Evolutionary conservation across 495 filamentous ascomycete genomes (phyloP), one percentile per base, ranked within the genome.

Genomic region (Xylaria castorea): DNA sequence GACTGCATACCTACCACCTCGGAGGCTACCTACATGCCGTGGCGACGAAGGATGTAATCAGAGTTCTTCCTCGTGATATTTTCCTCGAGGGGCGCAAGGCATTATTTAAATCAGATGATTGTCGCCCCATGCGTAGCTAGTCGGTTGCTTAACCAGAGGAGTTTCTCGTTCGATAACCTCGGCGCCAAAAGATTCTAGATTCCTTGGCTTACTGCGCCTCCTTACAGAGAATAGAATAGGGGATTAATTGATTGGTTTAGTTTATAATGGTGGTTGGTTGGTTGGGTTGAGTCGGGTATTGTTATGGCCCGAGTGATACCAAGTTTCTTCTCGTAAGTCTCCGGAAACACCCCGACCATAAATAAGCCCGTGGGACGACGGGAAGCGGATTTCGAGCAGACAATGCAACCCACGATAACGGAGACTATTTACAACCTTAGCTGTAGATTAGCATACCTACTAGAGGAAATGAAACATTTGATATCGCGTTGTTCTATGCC

Each of bases 341-440:
- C 53, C 53, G 53, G 53, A 57, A 57, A 57, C 53, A 12, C 53
- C 12, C 53, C 53, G 53, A 57, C 27, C 25, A 55, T 55, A 4
- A 11, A 55, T 55, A 4, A 11, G 12, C 27, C 12, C 22, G 3
- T 27, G n/a, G 51, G 25, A 22, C 3, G 51, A 30, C 51, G n/a
- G 5, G n/a, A 51, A 50, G 22, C 16, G 53, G 53, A 16, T 57
- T 32, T 27, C 12, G 9, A 12, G 22, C 53, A 2, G 6, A 57
- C 5, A 1, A 57, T 14, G 16, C 8, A 14, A 25, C 51, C 48
- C 6, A 51, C 48, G n/a, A 12, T 7, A 8, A 32, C 14, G 27
- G 53, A 8, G 53, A 32, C 27, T 30, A n/a, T 30, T 30, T 11
- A n/a, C n/a, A 11, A 3, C 0, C 11, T 14, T 55, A 9, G 51